Base-by-base conservation (phyloP, 1,139 yeast species). In the Eremothecium gossypii region DNA sequence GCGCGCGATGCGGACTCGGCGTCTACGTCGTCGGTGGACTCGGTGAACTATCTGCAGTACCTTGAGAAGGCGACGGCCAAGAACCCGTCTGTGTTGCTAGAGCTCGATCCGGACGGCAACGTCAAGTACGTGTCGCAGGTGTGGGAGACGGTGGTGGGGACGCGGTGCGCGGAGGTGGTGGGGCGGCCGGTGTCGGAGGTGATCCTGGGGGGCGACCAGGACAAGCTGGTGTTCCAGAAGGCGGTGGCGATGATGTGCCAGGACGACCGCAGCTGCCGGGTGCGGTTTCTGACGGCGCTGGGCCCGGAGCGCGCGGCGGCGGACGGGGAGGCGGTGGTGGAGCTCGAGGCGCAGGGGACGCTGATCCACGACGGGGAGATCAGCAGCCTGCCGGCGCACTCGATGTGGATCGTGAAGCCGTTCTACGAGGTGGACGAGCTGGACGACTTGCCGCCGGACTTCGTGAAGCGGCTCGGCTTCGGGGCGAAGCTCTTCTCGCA, bases 281-380 rank as follows among this genome's bases (percentile, higher is more conserved):
- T 86, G 3, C 71, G 83, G 45, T 85, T 86, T 55, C 49, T 54
- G 31, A 50, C 50, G 1, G 31, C 31, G 13, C 31, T 29, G 11
- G 13, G 31, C 6, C 31, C 31, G 11, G 37, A 32, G 12, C 11
- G 31, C 13, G 13, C 31, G 13, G 31, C 11, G 31, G 13, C 13
- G 31, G 31, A 29, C 13, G 40, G 42, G 17, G 20, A 83, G 7
- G 76, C 72, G 8, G 64, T 74, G 10, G 73, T 80, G 2, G 93
- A 85, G 53, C 66, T 91, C 33, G 98, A 89, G 60, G 97, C 96
- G 0, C 96, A 89, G 56, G 99, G 99, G 6, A 82, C 91, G n/a
- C 63, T 91, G 30, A 82, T 91, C n/a, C 84, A 79, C 51, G 83
- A 83, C 53, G 63, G 72, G 3, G 66, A 67, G 39, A 68, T 78